Base-by-base conservation (phyloP, 176 grass and related monocot species). In the Themeda triandra region DNA sequence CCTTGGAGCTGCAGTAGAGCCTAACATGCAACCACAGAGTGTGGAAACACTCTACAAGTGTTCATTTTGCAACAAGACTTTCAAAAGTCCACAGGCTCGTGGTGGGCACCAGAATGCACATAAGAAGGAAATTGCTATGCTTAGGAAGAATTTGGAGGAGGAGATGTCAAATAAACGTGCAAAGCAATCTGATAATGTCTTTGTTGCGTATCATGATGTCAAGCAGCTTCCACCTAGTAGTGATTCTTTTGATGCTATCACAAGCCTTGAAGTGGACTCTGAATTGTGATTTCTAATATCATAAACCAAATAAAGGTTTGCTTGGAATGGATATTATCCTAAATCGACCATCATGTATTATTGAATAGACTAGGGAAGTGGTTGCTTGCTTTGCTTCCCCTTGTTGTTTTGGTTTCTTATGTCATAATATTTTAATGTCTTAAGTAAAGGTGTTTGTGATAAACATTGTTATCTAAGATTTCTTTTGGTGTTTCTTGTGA, bases 101-200 rank as follows among this genome's bases (percentile, higher is more conserved):
- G 67, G 80, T 14, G 80, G 80, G 66, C 80, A 82, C 49, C 51
- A 82, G 25, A 82, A 59, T 13, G 67, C 80, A 73, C 80, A 82
- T 29, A 82, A 62, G 68, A 82, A 72, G 80, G 51, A 82, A 72
- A 13, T 73, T n/a, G 67, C 15, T 14, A 18, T 23, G n/a, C 24
- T 73, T 31, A 31, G 80, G 68, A 72, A 24, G 51, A 13, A 19
- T 28, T 82, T 59, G 48, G 39, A 42, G 11, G 33, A 59, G 25
- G 66, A 59, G 19, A 62, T 31, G 51, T 25, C 56, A n/a, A 72
- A 44, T 35, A 28, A 31, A 24, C 17, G 1, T 36, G 49, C 33
- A 60, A 82, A 82, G 8, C 3, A 27, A n/a, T 35, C 17, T 14
- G 36, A 25, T 12, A 25, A 4, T 24, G 3, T 10, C 23, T 59